A percentile compares a stretch with the other conserved stretches of the same genome.
These are phyloP conservation scores for Pythium phragmiticola DNA, from an alignment of 352 stramenopile genomes.

Conservation along the genomic window DNA sequence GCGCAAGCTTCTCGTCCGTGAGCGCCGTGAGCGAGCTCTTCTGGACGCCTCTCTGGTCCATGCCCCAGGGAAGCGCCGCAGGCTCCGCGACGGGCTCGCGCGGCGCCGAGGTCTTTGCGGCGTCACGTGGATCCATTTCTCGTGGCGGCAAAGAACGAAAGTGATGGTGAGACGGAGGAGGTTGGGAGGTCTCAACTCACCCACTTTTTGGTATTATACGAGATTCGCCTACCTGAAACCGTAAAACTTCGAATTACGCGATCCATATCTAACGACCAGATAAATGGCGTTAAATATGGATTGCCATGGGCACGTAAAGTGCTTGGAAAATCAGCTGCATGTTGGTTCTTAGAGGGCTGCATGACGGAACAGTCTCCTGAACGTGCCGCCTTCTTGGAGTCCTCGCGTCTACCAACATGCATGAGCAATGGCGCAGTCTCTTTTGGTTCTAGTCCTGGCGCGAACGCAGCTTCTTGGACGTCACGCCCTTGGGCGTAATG, in stretches of 20 bases:
- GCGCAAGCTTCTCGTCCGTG: constrained; percentile 78
- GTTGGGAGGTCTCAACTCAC: not conserved
- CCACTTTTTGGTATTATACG: not conserved
- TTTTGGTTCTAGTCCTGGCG: constrained; percentile 64
- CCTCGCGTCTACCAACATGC: constrained; percentile 6
- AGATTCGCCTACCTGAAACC: not conserved
- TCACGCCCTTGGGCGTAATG: constrained; percentile 89
- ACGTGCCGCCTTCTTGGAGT: no score
- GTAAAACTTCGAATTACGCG: not conserved
- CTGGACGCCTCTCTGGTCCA: constrained; percentile 66
- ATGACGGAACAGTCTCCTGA: no score
- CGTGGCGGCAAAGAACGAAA: not conserved
- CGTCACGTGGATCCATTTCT: constrained; percentile 10
- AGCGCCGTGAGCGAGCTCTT: constrained; percentile 60
- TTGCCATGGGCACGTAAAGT: no score
- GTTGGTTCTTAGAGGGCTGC: not conserved
- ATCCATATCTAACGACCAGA: not conserved
- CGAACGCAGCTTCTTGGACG: constrained; percentile 78
- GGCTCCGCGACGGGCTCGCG: constrained; percentile 22
- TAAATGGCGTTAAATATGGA: constrained; percentile 7
- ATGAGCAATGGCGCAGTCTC: not conserved
- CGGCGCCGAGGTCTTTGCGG: not conserved
- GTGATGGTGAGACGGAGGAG: not conserved
- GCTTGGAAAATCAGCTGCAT: not conserved
- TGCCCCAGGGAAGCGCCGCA: constrained; percentile 51